Conservation (phyloP, 306 rosid species). For the Ammopiptanthus mongolicus region DNA sequence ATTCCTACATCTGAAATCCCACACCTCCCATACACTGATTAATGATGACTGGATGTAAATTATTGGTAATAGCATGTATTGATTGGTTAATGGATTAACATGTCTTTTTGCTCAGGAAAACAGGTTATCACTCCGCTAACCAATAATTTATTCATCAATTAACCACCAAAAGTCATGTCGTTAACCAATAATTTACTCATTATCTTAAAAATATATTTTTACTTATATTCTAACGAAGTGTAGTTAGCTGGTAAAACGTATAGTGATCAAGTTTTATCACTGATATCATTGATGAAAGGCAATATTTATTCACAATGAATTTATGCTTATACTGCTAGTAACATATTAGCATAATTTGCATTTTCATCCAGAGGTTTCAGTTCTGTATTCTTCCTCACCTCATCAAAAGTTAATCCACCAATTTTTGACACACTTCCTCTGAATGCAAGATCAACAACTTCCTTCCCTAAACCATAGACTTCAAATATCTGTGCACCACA, state of each 20-base stretch:
- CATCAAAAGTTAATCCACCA: conserved; percentile 97
- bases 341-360: not conserved
- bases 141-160: no score
- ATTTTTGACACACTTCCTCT: conserved; percentile 84
- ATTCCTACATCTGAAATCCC: not conserved
- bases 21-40: not conserved
- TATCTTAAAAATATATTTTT: no score
- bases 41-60: not conserved
- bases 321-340: not conserved
- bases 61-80: no score
- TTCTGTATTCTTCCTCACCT: conserved; percentile 52
- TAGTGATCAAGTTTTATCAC: no score
- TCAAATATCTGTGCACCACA: conserved; percentile 99
- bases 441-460: conserved; percentile 86
- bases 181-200: no score
- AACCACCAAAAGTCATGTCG: no score
- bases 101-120: no score
- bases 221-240: not conserved
- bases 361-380: conserved; percentile 18
- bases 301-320: not conserved
- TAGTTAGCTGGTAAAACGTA: not conserved
- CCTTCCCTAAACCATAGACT: conserved; percentile 88
- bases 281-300: not conserved
- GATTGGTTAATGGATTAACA: no score
- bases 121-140: no score